Evolutionary conservation across 2,329 filamentous ascomycete species (phyloP).

Genomic region (Venturia effusa): DNA sequence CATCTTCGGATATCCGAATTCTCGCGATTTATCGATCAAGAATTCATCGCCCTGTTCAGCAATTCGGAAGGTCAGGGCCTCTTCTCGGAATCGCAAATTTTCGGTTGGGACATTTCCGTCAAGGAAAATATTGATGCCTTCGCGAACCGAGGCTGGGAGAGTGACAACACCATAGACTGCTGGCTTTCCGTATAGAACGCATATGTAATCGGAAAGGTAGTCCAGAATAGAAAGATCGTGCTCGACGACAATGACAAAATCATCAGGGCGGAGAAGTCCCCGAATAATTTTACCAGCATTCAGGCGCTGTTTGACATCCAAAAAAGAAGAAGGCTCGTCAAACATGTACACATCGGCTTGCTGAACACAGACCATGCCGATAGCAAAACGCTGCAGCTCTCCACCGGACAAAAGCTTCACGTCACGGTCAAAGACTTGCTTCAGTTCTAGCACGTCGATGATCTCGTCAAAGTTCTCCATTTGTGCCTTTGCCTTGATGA

Average conservation of each 20-base stretch:
- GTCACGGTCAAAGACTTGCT: slow-evolving; percentile 85
- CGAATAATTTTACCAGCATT: slow-evolving; percentile 87
- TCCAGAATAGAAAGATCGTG: slow-evolving; percentile 98
- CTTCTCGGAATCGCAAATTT: slow-evolving; percentile 95
- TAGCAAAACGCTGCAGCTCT: slow-evolving; percentile 96
- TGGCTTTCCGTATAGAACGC: slow-evolving; percentile 89
- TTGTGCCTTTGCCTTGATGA: slow-evolving; percentile 66
- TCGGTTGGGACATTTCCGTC: slow-evolving; percentile 97
- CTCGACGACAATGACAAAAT: slow-evolving; percentile 98
- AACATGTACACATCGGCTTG: slow-evolving; percentile 97
- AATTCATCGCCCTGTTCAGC: slow-evolving; percentile 84
- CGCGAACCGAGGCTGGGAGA: slow-evolving; percentile 85
- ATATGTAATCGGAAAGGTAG: slow-evolving; percentile 97
- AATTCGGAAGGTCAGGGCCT: slow-evolving; percentile 91
- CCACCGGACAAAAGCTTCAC: slow-evolving; percentile 86
- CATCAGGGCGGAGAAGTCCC: slow-evolving; percentile 73
- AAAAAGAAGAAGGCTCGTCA: slow-evolving; percentile 95
- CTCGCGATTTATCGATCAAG: slow-evolving; percentile 70
- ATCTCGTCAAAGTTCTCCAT: slow-evolving; percentile 76
- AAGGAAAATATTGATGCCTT: slow-evolving; percentile 99
- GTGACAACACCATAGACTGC: slow-evolving; percentile 98
- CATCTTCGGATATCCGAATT: slow-evolving; percentile 82
- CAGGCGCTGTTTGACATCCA: slow-evolving; percentile 98
- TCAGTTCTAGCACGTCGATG: slow-evolving; percentile 65
- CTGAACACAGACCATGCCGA: slow-evolving; percentile 90